phyloP scores from a whole-genome alignment of 1,284 basidiomycete genomes.

The Trametes sp. region DNA sequence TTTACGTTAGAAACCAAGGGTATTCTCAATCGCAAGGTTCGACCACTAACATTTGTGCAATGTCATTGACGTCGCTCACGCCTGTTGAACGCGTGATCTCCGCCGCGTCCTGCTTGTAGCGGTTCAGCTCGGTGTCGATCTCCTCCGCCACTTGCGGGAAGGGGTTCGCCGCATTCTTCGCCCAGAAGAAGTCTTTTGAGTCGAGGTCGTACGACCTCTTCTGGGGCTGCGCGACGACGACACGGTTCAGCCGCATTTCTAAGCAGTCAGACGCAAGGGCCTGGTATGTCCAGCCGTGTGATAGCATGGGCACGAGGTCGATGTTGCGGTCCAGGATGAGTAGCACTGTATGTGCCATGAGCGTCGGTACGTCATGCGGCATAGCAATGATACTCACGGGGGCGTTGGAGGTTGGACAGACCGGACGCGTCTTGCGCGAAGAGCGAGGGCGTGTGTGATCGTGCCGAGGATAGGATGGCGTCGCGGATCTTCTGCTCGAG shows the following conservation, averaged over 20 bases:
- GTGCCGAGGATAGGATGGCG: conserved; percentile 84
- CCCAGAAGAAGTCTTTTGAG: conserved; percentile 99
- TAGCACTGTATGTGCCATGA: conserved; percentile 65
- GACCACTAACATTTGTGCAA: conserved; percentile 90
- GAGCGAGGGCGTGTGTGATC: conserved; percentile 62
- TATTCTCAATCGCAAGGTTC: no score
- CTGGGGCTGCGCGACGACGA: conserved; percentile 77
- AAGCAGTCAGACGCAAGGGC: conserved; percentile 98
- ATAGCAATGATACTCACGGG: conserved; percentile 59
- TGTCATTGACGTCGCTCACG: conserved; percentile 95
- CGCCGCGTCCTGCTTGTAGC: conserved; percentile 96
- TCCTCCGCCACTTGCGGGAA: conserved; percentile 99
- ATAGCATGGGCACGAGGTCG: conserved; percentile 94
- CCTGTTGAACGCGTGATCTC: conserved; percentile 98
- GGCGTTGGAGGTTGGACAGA: conserved; percentile 81
- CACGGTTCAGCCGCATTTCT: conserved; percentile 96
- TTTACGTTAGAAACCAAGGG: conserved; percentile 1
- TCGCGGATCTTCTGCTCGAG: conserved; percentile 94
- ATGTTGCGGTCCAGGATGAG: conserved; percentile 95
- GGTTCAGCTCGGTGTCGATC: conserved; percentile 92
- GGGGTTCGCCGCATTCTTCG: conserved; percentile 93
- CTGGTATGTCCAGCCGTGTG: conserved; percentile 99
- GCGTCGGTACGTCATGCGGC: conserved; percentile 2
- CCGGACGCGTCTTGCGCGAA: conserved; percentile 79
- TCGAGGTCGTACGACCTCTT: conserved; percentile 97